phyloP scores from a whole-genome alignment of 345 rosid species.

The Theobroma cacao region DNA sequence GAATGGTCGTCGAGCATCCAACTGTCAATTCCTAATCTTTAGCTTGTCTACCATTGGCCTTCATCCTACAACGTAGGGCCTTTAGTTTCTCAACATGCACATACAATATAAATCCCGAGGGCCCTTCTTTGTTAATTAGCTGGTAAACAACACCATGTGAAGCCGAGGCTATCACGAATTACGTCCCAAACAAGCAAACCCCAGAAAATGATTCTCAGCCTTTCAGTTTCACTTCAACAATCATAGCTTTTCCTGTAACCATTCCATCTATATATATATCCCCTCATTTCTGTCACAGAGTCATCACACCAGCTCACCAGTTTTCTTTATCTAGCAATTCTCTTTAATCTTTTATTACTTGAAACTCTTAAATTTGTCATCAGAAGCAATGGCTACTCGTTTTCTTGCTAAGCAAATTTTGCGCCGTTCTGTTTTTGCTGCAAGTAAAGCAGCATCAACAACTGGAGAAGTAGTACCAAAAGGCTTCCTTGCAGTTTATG shows the following conservation, averaged over 20 bases:
- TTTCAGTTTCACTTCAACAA: neutral
- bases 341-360: neutral
- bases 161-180: neutral
- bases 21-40: neutral
- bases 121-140: neutral
- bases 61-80: neutral
- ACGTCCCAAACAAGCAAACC: neutral
- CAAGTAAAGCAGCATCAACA: neutral
- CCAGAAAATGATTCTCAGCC: neutral
- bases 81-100: neutral
- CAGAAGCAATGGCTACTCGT: slow-evolving; percentile 1
- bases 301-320: neutral
- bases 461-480: slow-evolving; percentile 22
- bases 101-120: neutral
- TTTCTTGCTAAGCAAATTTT: slow-evolving; percentile 20
- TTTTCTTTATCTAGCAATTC: neutral
- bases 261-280: neutral
- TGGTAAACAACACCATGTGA: neutral
- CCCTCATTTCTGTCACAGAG: neutral
- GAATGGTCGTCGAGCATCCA: slow-evolving; percentile 4
- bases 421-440: neutral
- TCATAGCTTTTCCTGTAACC: neutral
- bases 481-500: slow-evolving; percentile 22
- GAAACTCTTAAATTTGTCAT: neutral
- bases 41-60: neutral